These are phyloP conservation scores for Fistulifera solaris DNA, from an alignment of 108 stramenopile genomes.

Conservation along the genomic window DNA sequence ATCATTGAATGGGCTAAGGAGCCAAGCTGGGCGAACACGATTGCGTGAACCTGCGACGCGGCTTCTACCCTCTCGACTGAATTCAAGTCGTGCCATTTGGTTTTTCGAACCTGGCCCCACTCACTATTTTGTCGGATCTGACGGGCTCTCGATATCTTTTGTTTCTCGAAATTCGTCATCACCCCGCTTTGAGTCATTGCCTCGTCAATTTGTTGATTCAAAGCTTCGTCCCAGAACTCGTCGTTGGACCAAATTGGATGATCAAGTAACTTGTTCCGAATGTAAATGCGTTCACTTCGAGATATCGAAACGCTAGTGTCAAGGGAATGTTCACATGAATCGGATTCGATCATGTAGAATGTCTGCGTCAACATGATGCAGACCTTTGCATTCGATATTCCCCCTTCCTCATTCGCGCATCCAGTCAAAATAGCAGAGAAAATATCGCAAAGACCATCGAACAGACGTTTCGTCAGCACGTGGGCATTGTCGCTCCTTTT, in stretches of 20 bases:
- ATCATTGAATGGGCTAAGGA: constrained; percentile 67
- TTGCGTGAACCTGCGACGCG: constrained; percentile 65
- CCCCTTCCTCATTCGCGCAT: constrained; percentile 38
- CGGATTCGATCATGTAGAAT: constrained; percentile 28
- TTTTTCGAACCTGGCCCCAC: constrained; percentile 22
- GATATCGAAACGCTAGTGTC: neutral
- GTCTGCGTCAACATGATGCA: constrained; percentile 63
- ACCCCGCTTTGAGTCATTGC: constrained; percentile 56
- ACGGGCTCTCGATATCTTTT: constrained; percentile 6
- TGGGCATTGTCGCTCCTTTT: constrained; percentile 41
- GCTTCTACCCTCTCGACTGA: constrained; percentile 46
- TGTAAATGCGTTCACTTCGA: constrained; percentile 28
- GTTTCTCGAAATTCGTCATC: constrained; percentile 43
- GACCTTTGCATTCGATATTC: constrained; percentile 62
- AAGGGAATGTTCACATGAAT: neutral
- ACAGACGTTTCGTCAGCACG: constrained; percentile 24
- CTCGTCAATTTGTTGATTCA: constrained; percentile 56
- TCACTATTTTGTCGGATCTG: constrained; percentile 17
- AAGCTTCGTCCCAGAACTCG: constrained; percentile 62
- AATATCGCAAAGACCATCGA: constrained; percentile 48
- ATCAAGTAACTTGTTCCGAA: constrained; percentile 31
- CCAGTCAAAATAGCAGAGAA: constrained; percentile 52
- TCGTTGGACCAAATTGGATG: constrained; percentile 57
- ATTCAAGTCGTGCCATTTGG: constrained; percentile 65
- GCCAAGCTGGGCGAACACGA: constrained; percentile 67